These are phyloP conservation scores for Pichia eremophila DNA, from an alignment of 805 yeast species.

Conservation along the genomic window DNA sequence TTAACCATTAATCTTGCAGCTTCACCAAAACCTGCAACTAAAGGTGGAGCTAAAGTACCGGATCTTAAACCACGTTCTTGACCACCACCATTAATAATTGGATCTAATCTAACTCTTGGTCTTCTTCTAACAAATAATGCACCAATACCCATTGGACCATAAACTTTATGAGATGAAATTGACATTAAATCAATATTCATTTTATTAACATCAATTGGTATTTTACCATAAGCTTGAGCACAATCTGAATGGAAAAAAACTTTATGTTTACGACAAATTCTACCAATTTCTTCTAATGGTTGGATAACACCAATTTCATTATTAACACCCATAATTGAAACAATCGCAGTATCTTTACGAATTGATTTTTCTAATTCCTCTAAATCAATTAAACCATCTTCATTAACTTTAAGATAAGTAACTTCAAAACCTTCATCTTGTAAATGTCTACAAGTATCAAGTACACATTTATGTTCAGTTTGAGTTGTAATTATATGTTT, in stretches of 20 bases:
- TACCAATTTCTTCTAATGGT: constrained; percentile 90
- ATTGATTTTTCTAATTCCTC: constrained; percentile 75
- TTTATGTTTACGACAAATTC: constrained; percentile 74
- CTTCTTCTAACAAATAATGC: constrained; percentile 94
- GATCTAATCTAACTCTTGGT: constrained; percentile 95
- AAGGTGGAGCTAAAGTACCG: constrained; percentile 95
- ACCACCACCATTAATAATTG: constrained; percentile 95
- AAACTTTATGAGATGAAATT: constrained; percentile 90
- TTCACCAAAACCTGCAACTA: constrained; percentile 93
- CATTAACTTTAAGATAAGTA: constrained; percentile 78
- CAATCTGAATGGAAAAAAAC: constrained; percentile 96
- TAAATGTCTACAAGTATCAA: constrained; percentile 89
- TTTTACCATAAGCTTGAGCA: constrained; percentile 95
- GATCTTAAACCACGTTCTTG: constrained; percentile 97
- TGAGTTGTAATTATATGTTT: constrained; percentile 92
- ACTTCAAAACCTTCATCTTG: constrained; percentile 97
- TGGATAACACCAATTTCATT: constrained; percentile 97
- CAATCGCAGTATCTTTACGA: constrained; percentile 83
- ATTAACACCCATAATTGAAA: constrained; percentile 93
- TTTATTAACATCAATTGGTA: constrained; percentile 85
- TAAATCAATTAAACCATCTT: constrained; percentile 71
- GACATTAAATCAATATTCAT: constrained; percentile 90
- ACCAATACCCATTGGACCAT: constrained; percentile 97
- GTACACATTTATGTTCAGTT: constrained; percentile 98
- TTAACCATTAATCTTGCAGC: constrained; percentile 77